Conservation (phyloP, 768 basidiomycete species). For the Russula vinacea region DNA sequence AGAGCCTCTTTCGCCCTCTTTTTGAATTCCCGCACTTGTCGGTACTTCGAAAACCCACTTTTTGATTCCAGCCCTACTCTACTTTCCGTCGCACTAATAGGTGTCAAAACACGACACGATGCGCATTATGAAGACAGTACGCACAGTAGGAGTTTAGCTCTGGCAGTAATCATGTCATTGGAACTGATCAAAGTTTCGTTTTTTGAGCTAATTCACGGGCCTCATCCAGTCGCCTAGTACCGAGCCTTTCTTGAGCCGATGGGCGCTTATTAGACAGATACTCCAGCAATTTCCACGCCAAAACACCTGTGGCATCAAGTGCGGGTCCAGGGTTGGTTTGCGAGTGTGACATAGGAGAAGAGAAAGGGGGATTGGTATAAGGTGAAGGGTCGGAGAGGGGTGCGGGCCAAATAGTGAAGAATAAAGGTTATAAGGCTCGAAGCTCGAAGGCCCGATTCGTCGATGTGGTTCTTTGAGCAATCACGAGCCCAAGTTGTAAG, state of each 20-base stretch:
- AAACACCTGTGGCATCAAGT: conserved; percentile 14
- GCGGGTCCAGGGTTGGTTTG: neutral
- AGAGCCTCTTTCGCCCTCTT: conserved; percentile 5
- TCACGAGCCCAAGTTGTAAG: neutral
- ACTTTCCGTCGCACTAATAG: conserved; percentile 9
- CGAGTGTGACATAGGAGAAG: neutral
- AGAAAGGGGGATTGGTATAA: neutral
- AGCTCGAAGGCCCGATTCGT: neutral
- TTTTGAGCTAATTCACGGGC: conserved; percentile 6
- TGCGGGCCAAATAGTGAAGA: neutral
- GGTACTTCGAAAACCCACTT: conserved; percentile 2
- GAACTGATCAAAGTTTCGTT: neutral
- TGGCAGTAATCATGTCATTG: too few relatives aligned
- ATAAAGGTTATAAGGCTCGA: neutral
- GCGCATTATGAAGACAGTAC: too few relatives aligned
- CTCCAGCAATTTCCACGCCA: conserved; percentile 9
- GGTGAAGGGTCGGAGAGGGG: neutral
- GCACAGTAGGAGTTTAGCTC: too few relatives aligned
- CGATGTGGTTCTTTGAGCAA: neutral
- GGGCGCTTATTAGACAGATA: neutral
- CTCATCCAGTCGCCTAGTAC: neutral
- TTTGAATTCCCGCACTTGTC: conserved; percentile 13
- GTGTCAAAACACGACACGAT: too few relatives aligned
- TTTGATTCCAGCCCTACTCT: conserved; percentile 2
- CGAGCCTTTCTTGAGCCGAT: neutral